Conservation (phyloP, 1,284 basidiomycete species). For the Ustilago crameri region DNA sequence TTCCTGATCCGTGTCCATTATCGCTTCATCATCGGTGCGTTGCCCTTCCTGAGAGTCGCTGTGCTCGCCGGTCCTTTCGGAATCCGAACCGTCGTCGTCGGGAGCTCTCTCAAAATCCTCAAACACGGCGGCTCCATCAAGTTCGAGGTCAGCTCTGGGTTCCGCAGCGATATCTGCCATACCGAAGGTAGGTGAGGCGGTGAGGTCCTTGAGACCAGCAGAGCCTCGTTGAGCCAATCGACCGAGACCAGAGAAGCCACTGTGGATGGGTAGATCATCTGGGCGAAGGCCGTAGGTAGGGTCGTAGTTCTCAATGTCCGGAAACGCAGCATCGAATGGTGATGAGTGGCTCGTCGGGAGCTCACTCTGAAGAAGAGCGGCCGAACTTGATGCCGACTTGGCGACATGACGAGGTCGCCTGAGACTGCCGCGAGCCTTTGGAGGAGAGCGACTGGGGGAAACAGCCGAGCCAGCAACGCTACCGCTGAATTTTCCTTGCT, state of each 20-base stretch:
- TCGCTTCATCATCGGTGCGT: slow-evolving; percentile 27
- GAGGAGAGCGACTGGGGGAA: slow-evolving; percentile 27
- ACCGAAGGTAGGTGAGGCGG: slow-evolving; percentile 10
- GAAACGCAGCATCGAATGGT: slow-evolving; percentile 43
- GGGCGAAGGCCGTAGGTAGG: slow-evolving; percentile 94
- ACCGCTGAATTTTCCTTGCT: slow-evolving; percentile 6
- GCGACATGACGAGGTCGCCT: slow-evolving; percentile 29
- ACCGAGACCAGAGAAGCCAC: slow-evolving; percentile 77
- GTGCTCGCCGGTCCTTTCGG: slow-evolving; percentile 20
- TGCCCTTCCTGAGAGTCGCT: slow-evolving; percentile 10
- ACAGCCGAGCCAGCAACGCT: slow-evolving; percentile 18
- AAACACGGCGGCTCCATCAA: slow-evolving; percentile 35
- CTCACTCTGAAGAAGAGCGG: slow-evolving; percentile 31
- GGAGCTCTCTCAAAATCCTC: slow-evolving; percentile 31
- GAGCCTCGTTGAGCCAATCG: slow-evolving; percentile 41
- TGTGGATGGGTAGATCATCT: slow-evolving; percentile 72
- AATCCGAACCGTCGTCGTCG: slow-evolving; percentile 20
- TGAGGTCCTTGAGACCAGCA: slow-evolving; percentile 46
- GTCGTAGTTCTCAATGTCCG: slow-evolving; percentile 83
- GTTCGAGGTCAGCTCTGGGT: slow-evolving; percentile 14
- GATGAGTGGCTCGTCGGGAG: slow-evolving; percentile 21
- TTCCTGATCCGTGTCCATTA: slow-evolving; percentile 22
- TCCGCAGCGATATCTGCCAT: background rate
- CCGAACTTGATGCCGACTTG: slow-evolving; percentile 40
- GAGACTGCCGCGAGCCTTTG: slow-evolving; percentile 13